These are phyloP conservation scores for Fusarium tricinctum DNA, from an alignment of 2,329 filamentous ascomycete species.

Conservation along the genomic window DNA sequence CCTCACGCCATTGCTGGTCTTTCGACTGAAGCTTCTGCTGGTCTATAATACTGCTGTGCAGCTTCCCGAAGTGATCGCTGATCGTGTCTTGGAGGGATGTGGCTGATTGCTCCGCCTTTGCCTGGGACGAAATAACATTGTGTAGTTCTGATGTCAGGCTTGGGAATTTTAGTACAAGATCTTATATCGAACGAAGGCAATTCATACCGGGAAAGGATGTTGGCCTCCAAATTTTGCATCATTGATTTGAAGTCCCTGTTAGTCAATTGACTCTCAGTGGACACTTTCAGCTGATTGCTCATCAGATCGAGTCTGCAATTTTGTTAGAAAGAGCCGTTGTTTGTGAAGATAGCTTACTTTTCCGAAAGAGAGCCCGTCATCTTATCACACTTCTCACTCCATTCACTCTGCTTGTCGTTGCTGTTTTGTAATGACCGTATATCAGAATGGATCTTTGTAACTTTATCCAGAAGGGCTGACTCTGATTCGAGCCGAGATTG, in stretches of 20 bases:
- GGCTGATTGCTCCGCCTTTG: constrained; percentile 18
- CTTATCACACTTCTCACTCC: constrained; percentile 10
- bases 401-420: constrained; percentile 7
- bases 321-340: constrained; percentile 11
- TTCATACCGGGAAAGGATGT: constrained; percentile 40
- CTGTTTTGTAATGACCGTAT: constrained; percentile 38
- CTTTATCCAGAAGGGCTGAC: constrained; percentile 13
- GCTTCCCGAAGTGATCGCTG: constrained; percentile 12
- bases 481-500: constrained; percentile 33
- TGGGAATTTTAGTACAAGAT: constrained; percentile 1
- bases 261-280: neutral
- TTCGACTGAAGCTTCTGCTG: constrained; percentile 11
- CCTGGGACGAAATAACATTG: constrained; percentile 26
- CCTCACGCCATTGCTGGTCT: constrained; percentile 4
- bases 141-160: constrained; percentile 39
- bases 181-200: neutral
- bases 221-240: constrained; percentile 29
- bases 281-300: constrained; percentile 12
- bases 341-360: constrained; percentile 35
- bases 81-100: constrained; percentile 15
- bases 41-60: constrained; percentile 13
- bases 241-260: constrained; percentile 15
- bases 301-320: constrained; percentile 35
- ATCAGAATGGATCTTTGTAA: constrained; percentile 36
- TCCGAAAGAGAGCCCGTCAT: constrained; percentile 25